phyloP scores from a whole-genome alignment of 768 basidiomycete species.

The Jaapia argillacea region DNA sequence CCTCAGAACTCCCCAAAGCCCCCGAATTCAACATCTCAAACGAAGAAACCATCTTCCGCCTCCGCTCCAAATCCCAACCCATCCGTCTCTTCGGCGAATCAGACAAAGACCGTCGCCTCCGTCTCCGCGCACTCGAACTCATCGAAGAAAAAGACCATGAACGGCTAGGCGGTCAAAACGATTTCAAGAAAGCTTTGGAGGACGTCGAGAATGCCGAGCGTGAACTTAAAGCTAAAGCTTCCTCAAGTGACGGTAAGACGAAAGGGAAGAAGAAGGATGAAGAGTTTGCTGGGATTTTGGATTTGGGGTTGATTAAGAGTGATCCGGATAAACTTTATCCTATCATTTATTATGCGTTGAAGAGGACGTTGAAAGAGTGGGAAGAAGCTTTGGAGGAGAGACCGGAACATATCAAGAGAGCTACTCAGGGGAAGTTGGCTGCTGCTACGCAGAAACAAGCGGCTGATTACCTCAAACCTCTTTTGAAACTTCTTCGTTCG shows the following conservation, averaged over 20 bases:
- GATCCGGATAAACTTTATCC: constrained; percentile 96
- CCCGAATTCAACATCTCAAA: constrained; percentile 79
- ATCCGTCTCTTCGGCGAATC: constrained; percentile 91
- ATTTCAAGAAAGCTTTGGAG: constrained; percentile 85
- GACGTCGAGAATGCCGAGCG: constrained; percentile 77
- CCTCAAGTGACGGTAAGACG: constrained; percentile 28
- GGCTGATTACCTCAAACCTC: constrained; percentile 91
- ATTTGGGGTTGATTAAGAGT: constrained; percentile 73
- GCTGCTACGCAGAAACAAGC: constrained; percentile 95
- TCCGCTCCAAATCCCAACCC: constrained; percentile 88
- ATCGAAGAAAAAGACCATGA: constrained; percentile 86
- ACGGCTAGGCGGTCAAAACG: constrained; percentile 80
- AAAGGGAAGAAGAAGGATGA: constrained; percentile 61
- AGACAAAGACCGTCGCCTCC: constrained; percentile 86
- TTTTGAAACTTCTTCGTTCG: constrained; percentile 85
- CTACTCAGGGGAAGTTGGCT: constrained; percentile 87
- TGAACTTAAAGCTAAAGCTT: constrained; percentile 32
- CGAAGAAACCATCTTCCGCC: constrained; percentile 81
- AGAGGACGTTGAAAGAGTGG: constrained; percentile 92
- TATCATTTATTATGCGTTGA: constrained; percentile 91
- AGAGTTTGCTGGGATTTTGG: constrained; percentile 50
- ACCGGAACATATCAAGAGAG: constrained; percentile 85
- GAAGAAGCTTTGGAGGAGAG: constrained; percentile 90
- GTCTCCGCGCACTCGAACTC: constrained; percentile 87
- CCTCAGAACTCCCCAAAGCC: too few relatives aligned